phyloP scores from a whole-genome alignment of 805 yeast species.

The Ogataea pini region DNA sequence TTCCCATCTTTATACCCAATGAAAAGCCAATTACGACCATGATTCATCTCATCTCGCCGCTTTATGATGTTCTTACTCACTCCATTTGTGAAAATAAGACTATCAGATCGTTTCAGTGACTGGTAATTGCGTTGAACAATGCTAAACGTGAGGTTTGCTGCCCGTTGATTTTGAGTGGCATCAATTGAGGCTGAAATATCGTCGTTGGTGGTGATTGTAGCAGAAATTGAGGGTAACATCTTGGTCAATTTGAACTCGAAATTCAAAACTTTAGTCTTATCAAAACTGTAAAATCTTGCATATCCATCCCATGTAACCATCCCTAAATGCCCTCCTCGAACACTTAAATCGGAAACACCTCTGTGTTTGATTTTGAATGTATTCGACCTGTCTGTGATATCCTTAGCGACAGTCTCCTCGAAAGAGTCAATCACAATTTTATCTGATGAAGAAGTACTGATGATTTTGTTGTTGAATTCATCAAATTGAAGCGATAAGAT shows the following conservation, averaged over 20 bases:
- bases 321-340: slow-evolving; percentile 32
- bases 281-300: slow-evolving; percentile 36
- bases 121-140: slow-evolving; percentile 22
- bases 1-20: slow-evolving; percentile 38
- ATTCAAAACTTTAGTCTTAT: slow-evolving; percentile 16
- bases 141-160: slow-evolving; percentile 25
- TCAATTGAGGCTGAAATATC: slow-evolving; percentile 17
- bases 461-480: slow-evolving; percentile 24
- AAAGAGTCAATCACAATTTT: slow-evolving; percentile 35
- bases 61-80: slow-evolving; percentile 34
- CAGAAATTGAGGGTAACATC: slow-evolving; percentile 29
- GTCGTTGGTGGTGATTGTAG: slow-evolving; percentile 7
- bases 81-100: slow-evolving; percentile 32
- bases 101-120: slow-evolving; percentile 10
- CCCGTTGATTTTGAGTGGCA: slow-evolving; percentile 21
- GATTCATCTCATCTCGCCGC: slow-evolving; percentile 29
- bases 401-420: neutral
- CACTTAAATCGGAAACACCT: slow-evolving; percentile 37
- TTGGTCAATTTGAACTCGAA: slow-evolving; percentile 30
- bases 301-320: slow-evolving; percentile 56
- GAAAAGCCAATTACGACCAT: slow-evolving; percentile 30
- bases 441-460: slow-evolving; percentile 53
- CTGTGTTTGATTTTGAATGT: slow-evolving; percentile 35
- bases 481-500: slow-evolving; percentile 45
- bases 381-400: slow-evolving; percentile 11